These are phyloP conservation scores for Stagonosporopsis rhizophila DNA, from an alignment of 2,329 filamentous ascomycete species.

Conservation along the genomic window DNA sequence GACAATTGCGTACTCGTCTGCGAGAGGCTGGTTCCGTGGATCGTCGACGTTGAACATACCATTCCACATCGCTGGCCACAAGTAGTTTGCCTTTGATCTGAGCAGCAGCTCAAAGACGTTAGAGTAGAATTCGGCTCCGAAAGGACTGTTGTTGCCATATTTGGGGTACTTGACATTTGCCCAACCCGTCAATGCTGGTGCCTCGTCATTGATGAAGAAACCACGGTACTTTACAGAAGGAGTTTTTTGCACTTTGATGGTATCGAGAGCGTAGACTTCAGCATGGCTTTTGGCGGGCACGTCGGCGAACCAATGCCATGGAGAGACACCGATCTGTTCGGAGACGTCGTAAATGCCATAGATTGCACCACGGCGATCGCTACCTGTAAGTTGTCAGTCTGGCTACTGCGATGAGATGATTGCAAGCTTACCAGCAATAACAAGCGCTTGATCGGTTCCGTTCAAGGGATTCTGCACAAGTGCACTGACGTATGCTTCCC, in stretches of 20 bases:
- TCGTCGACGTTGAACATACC: slow-evolving; percentile 78
- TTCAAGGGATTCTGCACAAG: slow-evolving; percentile 65
- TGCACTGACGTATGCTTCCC: slow-evolving; percentile 72
- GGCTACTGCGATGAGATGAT: background rate
- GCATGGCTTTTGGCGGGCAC: slow-evolving; percentile 60
- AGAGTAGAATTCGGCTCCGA: slow-evolving; percentile 69
- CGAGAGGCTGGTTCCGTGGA: slow-evolving; percentile 69
- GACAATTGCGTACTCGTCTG: slow-evolving; percentile 76
- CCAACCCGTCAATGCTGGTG: slow-evolving; percentile 72
- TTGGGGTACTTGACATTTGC: slow-evolving; percentile 62
- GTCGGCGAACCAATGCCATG: slow-evolving; percentile 74
- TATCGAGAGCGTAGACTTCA: slow-evolving; percentile 63
- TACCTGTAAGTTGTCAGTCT: slow-evolving; percentile 44
- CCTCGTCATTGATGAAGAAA: slow-evolving; percentile 75
- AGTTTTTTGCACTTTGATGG: slow-evolving; percentile 63
- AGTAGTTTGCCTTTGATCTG: slow-evolving; percentile 73
- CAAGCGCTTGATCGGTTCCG: slow-evolving; percentile 65
- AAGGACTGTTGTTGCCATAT: slow-evolving; percentile 53
- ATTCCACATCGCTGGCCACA: slow-evolving; percentile 77
- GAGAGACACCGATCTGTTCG: slow-evolving; percentile 76
- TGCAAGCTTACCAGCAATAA: slow-evolving; percentile 63
- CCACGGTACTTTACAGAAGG: slow-evolving; percentile 73
- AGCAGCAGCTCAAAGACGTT: slow-evolving; percentile 75
- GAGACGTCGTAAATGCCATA: slow-evolving; percentile 75
- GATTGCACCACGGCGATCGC: slow-evolving; percentile 71